phyloP scores from a whole-genome alignment of 1,139 yeast species.

The Suhomyces choctaworum region DNA sequence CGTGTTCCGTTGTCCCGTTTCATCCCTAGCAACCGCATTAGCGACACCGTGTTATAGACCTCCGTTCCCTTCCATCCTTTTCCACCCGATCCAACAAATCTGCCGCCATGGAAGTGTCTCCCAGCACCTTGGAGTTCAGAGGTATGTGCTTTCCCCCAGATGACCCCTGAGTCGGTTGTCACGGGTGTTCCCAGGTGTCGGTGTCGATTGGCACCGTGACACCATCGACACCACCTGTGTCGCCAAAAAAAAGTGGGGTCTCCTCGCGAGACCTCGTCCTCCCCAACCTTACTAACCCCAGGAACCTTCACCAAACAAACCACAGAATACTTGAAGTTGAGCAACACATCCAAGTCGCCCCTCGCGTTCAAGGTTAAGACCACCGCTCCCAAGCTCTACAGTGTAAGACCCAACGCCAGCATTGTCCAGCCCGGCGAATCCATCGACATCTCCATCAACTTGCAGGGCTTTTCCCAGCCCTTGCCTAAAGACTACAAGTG shows the following conservation, averaged over 20 bases:
- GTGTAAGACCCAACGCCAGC: constrained; percentile 95
- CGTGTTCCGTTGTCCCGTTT: too few relatives aligned
- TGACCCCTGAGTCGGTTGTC: too few relatives aligned
- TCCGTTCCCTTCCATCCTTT: too few relatives aligned
- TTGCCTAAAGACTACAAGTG: constrained; percentile 74
- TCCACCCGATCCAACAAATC: too few relatives aligned
- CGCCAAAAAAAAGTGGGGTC: too few relatives aligned
- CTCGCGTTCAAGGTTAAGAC: constrained; percentile 95
- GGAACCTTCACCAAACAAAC: constrained; percentile 75
- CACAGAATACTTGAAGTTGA: constrained; percentile 66
- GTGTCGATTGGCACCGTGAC: too few relatives aligned
- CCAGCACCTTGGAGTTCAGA: constrained; percentile 64
- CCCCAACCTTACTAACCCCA: constrained; percentile 28
- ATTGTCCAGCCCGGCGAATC: constrained; percentile 73
- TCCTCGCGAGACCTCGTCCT: too few relatives aligned
- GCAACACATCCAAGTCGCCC: constrained; percentile 62
- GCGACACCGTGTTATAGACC: too few relatives aligned
- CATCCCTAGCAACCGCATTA: too few relatives aligned
- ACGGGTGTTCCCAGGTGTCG: too few relatives aligned
- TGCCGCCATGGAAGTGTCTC: constrained; percentile 56
- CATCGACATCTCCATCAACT: constrained; percentile 74
- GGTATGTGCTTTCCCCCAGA: constrained; percentile 51
- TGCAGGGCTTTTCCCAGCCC: constrained; percentile 79
- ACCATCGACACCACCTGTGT: too few relatives aligned
- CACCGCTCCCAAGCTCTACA: constrained; percentile 94